Evolutionary conservation across 225 moss, liverwort and hornwort genomes (phyloP).

Genomic region (Neckera pumila): DNA sequence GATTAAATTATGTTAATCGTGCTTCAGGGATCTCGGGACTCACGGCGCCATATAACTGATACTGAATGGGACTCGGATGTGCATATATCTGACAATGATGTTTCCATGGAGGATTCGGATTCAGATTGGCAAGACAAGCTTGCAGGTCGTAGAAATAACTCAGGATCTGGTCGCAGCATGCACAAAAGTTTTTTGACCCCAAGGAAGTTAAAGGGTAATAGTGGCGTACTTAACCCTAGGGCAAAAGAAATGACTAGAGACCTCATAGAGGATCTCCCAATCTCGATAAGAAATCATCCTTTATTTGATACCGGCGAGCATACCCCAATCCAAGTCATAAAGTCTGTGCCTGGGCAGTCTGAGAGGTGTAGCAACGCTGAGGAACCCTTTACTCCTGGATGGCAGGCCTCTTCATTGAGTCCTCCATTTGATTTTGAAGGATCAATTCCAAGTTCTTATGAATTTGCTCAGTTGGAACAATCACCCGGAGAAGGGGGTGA

Average conservation of each 20-base stretch:
- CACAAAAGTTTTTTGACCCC: conserved; percentile 30
- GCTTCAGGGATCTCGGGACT: conserved; percentile 36
- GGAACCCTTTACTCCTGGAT: conserved; percentile 56
- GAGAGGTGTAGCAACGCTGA: conserved; percentile 59
- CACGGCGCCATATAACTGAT: conserved; percentile 33
- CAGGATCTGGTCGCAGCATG: conserved; percentile 5
- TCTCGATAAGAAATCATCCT: background rate
- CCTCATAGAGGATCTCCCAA: background rate
- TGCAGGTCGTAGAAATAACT: conserved; percentile 17
- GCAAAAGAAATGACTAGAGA: conserved; percentile 6
- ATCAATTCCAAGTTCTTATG: conserved; percentile 49
- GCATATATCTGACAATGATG: conserved; percentile 60
- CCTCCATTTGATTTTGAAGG: conserved; percentile 39
- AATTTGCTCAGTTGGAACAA: conserved; percentile 48
- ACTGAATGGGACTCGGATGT: conserved; percentile 88
- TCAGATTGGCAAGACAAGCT: conserved; percentile 77
- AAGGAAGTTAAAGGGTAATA: conserved; percentile 22
- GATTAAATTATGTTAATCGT: background rate
- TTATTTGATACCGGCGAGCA: conserved; percentile 24
- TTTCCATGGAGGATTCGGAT: conserved; percentile 82
- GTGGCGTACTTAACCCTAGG: conserved; percentile 5
- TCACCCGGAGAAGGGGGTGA: conserved; percentile 42
- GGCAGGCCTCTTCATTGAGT: conserved; percentile 25
- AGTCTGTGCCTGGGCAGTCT: conserved; percentile 8
- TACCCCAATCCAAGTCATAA: conserved; percentile 11